Conservation (phyloP, 768 basidiomycete species). For the Suillus fuscotomentosus region DNA sequence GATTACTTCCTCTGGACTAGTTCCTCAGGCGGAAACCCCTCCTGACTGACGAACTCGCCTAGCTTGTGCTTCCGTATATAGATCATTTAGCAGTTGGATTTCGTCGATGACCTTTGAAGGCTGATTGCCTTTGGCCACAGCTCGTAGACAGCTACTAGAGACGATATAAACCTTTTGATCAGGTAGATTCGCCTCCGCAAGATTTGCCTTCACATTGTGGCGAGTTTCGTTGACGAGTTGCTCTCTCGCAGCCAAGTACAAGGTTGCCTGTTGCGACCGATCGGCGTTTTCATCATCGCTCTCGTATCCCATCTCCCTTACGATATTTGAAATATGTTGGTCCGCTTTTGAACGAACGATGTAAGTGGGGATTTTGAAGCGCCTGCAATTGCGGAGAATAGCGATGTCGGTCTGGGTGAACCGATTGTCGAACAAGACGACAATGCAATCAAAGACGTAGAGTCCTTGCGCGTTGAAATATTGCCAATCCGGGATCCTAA, state of each 20-base stretch:
- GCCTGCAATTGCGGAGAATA: slow-evolving; percentile 12
- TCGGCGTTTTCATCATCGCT: slow-evolving; percentile 6
- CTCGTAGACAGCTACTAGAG: slow-evolving; percentile 11
- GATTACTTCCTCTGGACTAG: background rate
- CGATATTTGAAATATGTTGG: slow-evolving; percentile 11
- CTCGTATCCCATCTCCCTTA: slow-evolving; percentile 10
- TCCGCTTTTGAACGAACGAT: slow-evolving; percentile 19
- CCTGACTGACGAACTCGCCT: slow-evolving; percentile 3
- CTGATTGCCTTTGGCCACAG: slow-evolving; percentile 6
- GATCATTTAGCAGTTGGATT: slow-evolving; percentile 11
- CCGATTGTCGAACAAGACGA: slow-evolving; percentile 17
- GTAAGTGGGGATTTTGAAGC: slow-evolving; percentile 15
- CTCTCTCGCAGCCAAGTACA: slow-evolving; percentile 13
- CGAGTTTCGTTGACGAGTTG: slow-evolving; percentile 19
- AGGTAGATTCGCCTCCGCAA: slow-evolving; percentile 15
- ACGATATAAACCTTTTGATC: slow-evolving; percentile 21
- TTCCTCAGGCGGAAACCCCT: background rate
- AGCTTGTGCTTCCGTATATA: slow-evolving; percentile 8
- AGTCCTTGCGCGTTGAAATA: slow-evolving; percentile 30
- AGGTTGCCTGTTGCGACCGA: slow-evolving; percentile 4
- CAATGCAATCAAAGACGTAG: slow-evolving; percentile 16
- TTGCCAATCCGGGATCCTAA: slow-evolving; percentile 21
- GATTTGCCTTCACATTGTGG: slow-evolving; percentile 11
- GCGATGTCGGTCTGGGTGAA: slow-evolving; percentile 15
- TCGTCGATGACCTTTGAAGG: slow-evolving; percentile 13